Conservation (phyloP, 2,329 filamentous ascomycete species). For the Pochonia chlamydosporia region DNA sequence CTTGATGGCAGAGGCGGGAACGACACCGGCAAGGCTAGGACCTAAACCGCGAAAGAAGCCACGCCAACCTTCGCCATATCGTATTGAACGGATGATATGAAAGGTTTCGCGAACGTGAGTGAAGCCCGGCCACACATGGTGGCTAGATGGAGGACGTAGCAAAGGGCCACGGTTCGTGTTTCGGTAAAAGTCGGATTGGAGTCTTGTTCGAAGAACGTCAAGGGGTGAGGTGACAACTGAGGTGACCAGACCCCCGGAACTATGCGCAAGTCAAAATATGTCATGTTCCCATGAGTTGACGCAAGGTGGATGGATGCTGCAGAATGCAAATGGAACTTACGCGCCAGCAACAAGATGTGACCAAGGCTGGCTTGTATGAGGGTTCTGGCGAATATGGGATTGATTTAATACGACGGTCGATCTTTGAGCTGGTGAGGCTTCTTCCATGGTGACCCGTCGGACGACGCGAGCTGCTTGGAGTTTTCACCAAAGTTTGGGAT, state of each 20-base stretch:
- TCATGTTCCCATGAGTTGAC: not conserved
- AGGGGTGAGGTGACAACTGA: slow-evolving; percentile 77
- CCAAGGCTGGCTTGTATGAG: slow-evolving; percentile 49
- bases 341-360: slow-evolving; percentile 81
- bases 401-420: no score
- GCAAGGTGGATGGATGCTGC: no score
- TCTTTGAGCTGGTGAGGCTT: no score
- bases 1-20: slow-evolving; percentile 65
- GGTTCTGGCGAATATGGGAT: not conserved
- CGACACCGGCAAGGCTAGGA: slow-evolving; percentile 63
- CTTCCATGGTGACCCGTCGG: no score
- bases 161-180: slow-evolving; percentile 36
- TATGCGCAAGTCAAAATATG: no score
- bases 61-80: slow-evolving; percentile 62
- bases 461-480: no score
- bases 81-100: slow-evolving; percentile 71
- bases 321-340: slow-evolving; percentile 40
- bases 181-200: slow-evolving; percentile 86
- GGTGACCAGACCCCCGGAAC: slow-evolving; percentile 77
- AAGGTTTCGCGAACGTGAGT: slow-evolving; percentile 70
- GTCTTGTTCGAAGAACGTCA: slow-evolving; percentile 78
- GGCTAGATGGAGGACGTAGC: no score
- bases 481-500: no score
- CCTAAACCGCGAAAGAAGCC: slow-evolving; percentile 67
- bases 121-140: not conserved